Base-by-base conservation (phyloP, 768 basidiomycete species). In the Glaciozyma antarctica region DNA sequence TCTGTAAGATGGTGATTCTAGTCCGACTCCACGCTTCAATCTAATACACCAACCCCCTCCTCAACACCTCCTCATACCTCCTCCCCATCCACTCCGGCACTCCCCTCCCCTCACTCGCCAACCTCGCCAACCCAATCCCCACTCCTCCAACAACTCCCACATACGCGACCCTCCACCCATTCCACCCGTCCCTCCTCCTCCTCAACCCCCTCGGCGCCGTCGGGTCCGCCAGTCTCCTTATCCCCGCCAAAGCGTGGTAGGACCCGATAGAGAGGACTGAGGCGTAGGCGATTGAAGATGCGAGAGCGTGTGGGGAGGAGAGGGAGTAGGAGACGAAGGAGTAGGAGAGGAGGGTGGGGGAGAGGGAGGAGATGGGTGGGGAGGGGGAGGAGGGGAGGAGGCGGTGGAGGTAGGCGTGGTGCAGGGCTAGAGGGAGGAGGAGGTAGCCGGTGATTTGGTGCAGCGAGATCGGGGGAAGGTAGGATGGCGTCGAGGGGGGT, bases 301-400 rank as follows among this genome's bases (percentile, higher is more conserved):
- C 49, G 28, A 63, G 45, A 34, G 60, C 17, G 28, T 51, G 61
- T 4, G 54, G 48, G 48, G 65, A 56, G 32, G 24, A 57, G 24
- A 74, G 67, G 9, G 71, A 57, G 55, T 69, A 60, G 22, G 66
- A n/a, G 24, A 66, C 58, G 64, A 67, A 72, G 16, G 67, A 58
- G 66, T 74, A 74, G 48, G 55, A 58, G 58, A 74, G 59, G 54
- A 71, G 62, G 8, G 60, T 48, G 21, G 72, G 72, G 17, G 73
- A 71, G 17, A 73, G 57, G 44, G 65, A 52, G 9, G 58, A 58
- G 57, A 65, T 67, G 13, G 69, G 65, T 2, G 71, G 67, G 3
- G 67, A 38, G 26, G 64, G 64, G 24, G 58, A 63, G 5, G 68
- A 44, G 16, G 71, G 73, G 24, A 72, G 62, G 24, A 69, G 55